Percentiles rank a stretch among this genome's conserved stretches.
phyloP scores from a whole-genome alignment of 108 stramenopile species.

The Tribonema minus region DNA sequence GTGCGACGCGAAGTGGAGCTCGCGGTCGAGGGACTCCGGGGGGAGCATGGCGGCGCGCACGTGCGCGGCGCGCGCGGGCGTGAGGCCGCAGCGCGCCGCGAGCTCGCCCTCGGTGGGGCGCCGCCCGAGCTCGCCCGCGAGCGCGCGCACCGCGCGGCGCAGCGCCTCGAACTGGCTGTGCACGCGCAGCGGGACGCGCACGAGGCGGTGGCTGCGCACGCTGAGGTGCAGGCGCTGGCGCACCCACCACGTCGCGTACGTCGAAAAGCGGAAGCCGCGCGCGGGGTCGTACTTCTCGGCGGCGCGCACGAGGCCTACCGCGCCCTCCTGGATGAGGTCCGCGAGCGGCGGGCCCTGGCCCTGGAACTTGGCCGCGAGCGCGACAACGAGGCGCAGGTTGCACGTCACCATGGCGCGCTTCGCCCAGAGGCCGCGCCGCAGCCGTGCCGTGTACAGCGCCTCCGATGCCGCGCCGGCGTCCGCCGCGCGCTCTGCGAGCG shows the following conservation, averaged over 20 bases:
- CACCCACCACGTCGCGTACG: constrained; percentile 96
- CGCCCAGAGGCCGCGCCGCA: too few relatives aligned
- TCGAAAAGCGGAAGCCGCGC: constrained; percentile 83
- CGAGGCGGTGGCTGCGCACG: constrained; percentile 77
- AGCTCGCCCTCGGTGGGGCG: constrained; percentile 16
- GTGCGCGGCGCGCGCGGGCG: not conserved
- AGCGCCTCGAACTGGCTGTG: constrained; percentile 58
- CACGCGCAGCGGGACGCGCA: constrained; percentile 73
- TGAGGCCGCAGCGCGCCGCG: not conserved
- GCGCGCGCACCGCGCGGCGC: not conserved
- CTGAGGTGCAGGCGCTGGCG: constrained; percentile 82
- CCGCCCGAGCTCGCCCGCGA: constrained; percentile 23
- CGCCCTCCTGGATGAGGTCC: constrained; percentile 89
- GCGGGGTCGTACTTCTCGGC: constrained; percentile 91
- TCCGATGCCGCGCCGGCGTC: too few relatives aligned
- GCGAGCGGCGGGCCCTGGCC: constrained; percentile 72
- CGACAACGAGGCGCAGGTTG: constrained; percentile 63
- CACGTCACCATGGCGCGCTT: constrained; percentile 14
- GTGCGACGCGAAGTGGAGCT: not conserved
- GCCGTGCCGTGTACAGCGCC: too few relatives aligned
- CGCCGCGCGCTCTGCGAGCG: too few relatives aligned
- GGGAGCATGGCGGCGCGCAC: not conserved
- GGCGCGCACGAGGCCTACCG: constrained; percentile 82
- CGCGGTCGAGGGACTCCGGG: not conserved
- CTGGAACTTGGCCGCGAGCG: constrained; percentile 81